Evolutionary conservation across 768 basidiomycete genomes (phyloP).

Genomic region (Dioszegia hungarica): DNA sequence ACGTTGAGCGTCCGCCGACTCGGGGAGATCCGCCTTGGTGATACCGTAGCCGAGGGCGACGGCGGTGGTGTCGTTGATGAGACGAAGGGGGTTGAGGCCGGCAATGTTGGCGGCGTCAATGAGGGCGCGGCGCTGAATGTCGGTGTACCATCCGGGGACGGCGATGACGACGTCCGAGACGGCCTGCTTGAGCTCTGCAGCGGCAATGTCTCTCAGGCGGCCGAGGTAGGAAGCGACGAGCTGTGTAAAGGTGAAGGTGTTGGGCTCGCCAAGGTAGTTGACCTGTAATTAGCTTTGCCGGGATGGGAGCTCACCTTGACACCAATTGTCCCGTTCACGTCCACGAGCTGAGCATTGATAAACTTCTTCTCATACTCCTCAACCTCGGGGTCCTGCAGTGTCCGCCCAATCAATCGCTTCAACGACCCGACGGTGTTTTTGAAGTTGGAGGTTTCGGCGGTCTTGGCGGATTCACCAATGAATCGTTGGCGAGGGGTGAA

Average conservation of each 20-base stretch:
- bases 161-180: constrained; percentile 93
- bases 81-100: constrained; percentile 80
- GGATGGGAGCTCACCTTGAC: constrained; percentile 59
- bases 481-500: constrained; percentile 86
- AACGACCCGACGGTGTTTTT: constrained; percentile 91
- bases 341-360: constrained; percentile 78
- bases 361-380: constrained; percentile 82
- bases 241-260: constrained; percentile 79
- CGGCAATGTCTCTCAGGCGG: constrained; percentile 81
- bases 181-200: constrained; percentile 74
- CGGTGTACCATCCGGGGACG: constrained; percentile 95
- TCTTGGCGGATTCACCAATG: constrained; percentile 94
- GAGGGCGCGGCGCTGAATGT: constrained; percentile 81
- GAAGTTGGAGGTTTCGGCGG: constrained; percentile 95
- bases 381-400: constrained; percentile 69
- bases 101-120: constrained; percentile 86
- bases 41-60: constrained; percentile 96
- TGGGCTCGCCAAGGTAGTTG: constrained; percentile 75
- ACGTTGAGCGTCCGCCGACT: constrained; percentile 67
- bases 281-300: constrained; percentile 56
- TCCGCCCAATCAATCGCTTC: constrained; percentile 83
- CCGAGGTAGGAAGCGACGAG: constrained; percentile 85
- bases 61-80: constrained; percentile 97
- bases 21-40: constrained; percentile 93
- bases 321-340: constrained; percentile 76